phyloP scores from a whole-genome alignment of 257 asterid genomes.

The Sherardia arvensis region DNA sequence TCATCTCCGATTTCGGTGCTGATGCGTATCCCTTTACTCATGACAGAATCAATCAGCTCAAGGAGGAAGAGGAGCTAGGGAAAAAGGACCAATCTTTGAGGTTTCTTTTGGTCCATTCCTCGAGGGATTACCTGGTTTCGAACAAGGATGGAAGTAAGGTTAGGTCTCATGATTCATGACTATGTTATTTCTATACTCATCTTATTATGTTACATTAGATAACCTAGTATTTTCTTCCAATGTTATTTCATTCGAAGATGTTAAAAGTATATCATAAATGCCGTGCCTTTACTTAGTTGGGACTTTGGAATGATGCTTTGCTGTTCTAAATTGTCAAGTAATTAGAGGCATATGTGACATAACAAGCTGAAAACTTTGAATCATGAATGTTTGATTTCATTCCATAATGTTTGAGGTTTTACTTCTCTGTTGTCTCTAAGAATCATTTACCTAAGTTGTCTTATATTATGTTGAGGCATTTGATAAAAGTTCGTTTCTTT shows the following conservation, averaged over 20 bases:
- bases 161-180: not conserved
- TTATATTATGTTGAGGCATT: not conserved
- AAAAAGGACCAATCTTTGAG: conserved; percentile 18
- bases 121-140: conserved; percentile 20
- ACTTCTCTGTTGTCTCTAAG: not conserved
- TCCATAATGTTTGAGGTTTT: too few relatives aligned
- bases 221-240: not conserved
- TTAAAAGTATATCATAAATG: not conserved
- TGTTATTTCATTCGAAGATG: not conserved
- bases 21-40: conserved; percentile 23
- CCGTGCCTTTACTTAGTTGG: too few relatives aligned
- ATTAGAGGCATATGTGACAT: conserved; percentile 19
- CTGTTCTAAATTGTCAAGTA: not conserved
- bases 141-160: conserved; percentile 21
- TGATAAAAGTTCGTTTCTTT: too few relatives aligned
- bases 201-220: too few relatives aligned
- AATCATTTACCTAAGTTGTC: not conserved
- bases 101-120: conserved; percentile 17
- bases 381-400: too few relatives aligned
- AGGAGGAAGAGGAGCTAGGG: conserved; percentile 17
- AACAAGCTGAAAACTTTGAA: too few relatives aligned
- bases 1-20: conserved; percentile 15
- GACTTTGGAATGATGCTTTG: not conserved
- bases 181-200: not conserved
- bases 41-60: conserved; percentile 14